These are phyloP conservation scores for Wakefieldia striispora DNA, from an alignment of 768 basidiomycete genomes.

Conservation along the genomic window DNA sequence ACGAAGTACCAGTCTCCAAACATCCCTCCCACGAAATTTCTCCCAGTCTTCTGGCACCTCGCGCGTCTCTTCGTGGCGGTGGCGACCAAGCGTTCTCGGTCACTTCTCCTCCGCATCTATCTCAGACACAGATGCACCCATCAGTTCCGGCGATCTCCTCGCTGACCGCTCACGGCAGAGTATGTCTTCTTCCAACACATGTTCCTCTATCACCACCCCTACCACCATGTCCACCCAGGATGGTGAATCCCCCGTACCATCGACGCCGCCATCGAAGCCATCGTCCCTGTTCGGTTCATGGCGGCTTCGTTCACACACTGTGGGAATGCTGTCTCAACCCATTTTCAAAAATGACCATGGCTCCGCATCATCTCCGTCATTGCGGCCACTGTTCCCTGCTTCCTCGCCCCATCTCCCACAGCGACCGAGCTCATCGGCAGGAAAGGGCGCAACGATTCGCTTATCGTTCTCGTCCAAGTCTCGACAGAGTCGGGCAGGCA, in stretches of 20 bases:
- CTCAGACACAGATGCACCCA: conserved; percentile 42
- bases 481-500: conserved; percentile 11
- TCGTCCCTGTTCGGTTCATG: conserved; percentile 33
- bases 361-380: conserved; percentile 32
- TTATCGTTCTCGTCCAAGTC: conserved; percentile 30
- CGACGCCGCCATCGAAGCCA: conserved; percentile 34
- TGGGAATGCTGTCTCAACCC: conserved; percentile 31
- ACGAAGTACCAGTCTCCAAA: conserved; percentile 50
- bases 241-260: conserved; percentile 38
- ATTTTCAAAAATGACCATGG: conserved; percentile 28
- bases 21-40: conserved; percentile 30
- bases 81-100: conserved; percentile 65
- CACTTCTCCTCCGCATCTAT: conserved; percentile 55
- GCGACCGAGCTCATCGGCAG: conserved; percentile 30
- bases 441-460: conserved; percentile 31
- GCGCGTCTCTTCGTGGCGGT: conserved; percentile 38
- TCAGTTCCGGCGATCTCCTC: conserved; percentile 40
- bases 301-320: conserved; percentile 29
- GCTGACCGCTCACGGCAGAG: conserved; percentile 53
- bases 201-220: conserved; percentile 42
- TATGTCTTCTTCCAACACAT: conserved; percentile 59
- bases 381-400: conserved; percentile 38
- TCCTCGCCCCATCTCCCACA: conserved; percentile 41
- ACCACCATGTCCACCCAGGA: conserved; percentile 38
- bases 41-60: conserved; percentile 6